Conservation (phyloP, 2,329 filamentous ascomycete species). For the Ilyonectria sp. region DNA sequence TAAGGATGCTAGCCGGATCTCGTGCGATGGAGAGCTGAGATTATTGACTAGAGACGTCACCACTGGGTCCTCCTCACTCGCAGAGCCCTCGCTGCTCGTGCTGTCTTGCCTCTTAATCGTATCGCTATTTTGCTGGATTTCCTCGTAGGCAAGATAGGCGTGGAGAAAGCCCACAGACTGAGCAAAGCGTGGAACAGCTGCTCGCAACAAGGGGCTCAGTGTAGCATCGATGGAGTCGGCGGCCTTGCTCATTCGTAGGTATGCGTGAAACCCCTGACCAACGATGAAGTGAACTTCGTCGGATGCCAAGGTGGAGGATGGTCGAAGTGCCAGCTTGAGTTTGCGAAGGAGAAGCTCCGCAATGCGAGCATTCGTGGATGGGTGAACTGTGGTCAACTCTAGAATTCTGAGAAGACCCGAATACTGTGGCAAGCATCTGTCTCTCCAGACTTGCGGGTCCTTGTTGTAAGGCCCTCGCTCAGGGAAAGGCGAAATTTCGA, state of each 20-base stretch:
- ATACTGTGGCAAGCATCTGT: constrained; percentile 77
- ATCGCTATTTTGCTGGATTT: constrained; percentile 44
- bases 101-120: constrained; percentile 43
- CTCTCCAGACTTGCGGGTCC: constrained; percentile 73
- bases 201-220: constrained; percentile 76
- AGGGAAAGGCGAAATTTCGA: constrained; percentile 76
- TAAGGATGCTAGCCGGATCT: constrained; percentile 81
- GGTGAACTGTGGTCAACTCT: constrained; percentile 73
- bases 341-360: constrained; percentile 77
- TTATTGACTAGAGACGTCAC: constrained; percentile 78
- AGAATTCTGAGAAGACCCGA: constrained; percentile 77
- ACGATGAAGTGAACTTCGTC: constrained; percentile 81
- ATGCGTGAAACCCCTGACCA: constrained; percentile 81
- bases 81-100: constrained; percentile 60
- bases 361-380: constrained; percentile 77
- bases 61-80: constrained; percentile 71
- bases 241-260: constrained; percentile 75
- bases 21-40: constrained; percentile 81
- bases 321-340: constrained; percentile 74
- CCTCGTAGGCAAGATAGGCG: constrained; percentile 72
- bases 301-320: constrained; percentile 70
- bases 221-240: constrained; percentile 71
- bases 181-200: constrained; percentile 76
- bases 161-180: constrained; percentile 77
- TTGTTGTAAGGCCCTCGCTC: constrained; percentile 75